phyloP scores from a whole-genome alignment of 352 stramenopile species.

The Globisporangium heterothallicum region DNA sequence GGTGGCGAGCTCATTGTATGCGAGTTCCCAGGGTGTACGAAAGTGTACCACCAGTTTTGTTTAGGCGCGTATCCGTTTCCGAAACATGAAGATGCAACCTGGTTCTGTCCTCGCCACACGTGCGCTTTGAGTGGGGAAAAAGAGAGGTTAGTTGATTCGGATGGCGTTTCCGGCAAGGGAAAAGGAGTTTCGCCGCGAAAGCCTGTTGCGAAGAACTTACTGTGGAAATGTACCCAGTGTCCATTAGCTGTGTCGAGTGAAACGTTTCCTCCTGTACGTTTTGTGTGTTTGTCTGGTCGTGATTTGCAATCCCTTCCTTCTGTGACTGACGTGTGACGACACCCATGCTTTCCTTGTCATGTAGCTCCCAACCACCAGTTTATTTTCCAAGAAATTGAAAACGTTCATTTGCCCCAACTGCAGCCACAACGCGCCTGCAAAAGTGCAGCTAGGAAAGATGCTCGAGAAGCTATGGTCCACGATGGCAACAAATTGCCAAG shows the following conservation, averaged over 20 bases:
- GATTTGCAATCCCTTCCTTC: constrained; percentile 2
- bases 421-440: constrained; percentile 40
- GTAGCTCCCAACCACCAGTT: constrained; percentile 53
- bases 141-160: constrained; percentile 40
- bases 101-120: constrained; percentile 75
- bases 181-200: constrained; percentile 53
- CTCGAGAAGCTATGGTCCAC: constrained; percentile 84
- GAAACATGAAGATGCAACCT: constrained; percentile 74
- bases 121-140: constrained; percentile 59
- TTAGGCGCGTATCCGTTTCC: constrained; percentile 73
- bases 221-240: constrained; percentile 82
- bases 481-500: constrained; percentile 80
- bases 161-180: constrained; percentile 25
- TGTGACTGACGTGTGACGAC: constrained; percentile 6
- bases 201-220: constrained; percentile 37
- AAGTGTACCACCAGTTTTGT: constrained; percentile 87
- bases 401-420: constrained; percentile 73
- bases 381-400: constrained; percentile 60
- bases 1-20: constrained; percentile 80
- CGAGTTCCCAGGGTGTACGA: constrained; percentile 74
- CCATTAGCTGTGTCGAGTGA: constrained; percentile 58
- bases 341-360: background rate
- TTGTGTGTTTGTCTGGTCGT: constrained; percentile 1
- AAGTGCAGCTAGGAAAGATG: constrained; percentile 70
- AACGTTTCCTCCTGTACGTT: constrained; percentile 45